Percentiles rank a stretch among this genome's conserved stretches.
Evolutionary conservation across 2,329 filamentous ascomycete genomes (phyloP).

Genomic region (Colletotrichum camelliae): DNA sequence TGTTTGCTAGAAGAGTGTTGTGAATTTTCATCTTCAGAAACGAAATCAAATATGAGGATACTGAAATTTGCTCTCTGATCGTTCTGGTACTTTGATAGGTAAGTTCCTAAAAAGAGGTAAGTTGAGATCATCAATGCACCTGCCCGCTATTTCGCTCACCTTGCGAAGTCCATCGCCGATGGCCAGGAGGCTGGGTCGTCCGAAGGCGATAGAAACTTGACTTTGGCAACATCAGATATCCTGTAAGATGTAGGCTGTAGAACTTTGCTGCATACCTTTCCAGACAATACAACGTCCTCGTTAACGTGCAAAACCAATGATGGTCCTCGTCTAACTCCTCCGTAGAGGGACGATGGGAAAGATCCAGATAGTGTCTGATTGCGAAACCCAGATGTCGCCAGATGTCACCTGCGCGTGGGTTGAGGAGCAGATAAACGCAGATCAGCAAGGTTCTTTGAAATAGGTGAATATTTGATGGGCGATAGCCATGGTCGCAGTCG

Average conservation of each 20-base stretch:
- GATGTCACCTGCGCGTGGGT: background rate
- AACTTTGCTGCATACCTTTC: background rate
- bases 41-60: background rate
- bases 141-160: background rate
- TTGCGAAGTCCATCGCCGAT: background rate
- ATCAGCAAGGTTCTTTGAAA: background rate
- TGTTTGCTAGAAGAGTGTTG: background rate
- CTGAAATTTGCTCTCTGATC: background rate
- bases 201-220: background rate
- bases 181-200: background rate
- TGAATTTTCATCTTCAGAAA: background rate
- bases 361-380: background rate
- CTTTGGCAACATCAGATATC: background rate
- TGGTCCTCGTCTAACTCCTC: background rate
- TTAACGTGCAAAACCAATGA: background rate
- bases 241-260: background rate
- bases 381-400: background rate
- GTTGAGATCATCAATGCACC: background rate
- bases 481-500: background rate
- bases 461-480: background rate
- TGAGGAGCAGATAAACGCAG: background rate
- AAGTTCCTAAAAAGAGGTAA: background rate
- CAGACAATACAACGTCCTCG: background rate
- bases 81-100: background rate
- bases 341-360: background rate